Evolutionary conservation across 495 filamentous ascomycete genomes (phyloP), one percentile per base, ranked within the genome.

Genomic region (Aspergillus taichungensis): DNA sequence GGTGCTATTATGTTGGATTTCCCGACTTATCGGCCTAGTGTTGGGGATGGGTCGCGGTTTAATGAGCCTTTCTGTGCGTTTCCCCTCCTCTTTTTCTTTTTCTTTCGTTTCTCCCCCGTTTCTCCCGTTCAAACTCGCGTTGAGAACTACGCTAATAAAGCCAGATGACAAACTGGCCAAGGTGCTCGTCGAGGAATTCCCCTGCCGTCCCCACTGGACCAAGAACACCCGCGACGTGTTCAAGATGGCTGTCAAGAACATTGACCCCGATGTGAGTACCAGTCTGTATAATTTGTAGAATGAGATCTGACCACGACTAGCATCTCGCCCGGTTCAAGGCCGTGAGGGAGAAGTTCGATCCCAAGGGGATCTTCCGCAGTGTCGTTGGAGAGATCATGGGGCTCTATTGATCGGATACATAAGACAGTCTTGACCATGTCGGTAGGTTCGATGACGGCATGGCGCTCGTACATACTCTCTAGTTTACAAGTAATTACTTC

Each of bases 1-100:
- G 47, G 47, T 5, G 47, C 38, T 6, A 50, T 50, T 10, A 50
- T 50, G 47, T 50, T 50, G 36, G 47, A 50, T 38, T 45, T 50
- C 12, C 47, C 47, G 11, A 50, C 30, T 10, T 50, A 34, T 28
- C 43, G 43, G 35, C 47, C 47, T 9, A 30, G 32, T 8, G 14
- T 40, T 10, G 47, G 47, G 1, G 47, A 30, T 31, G 47, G 41
- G 18, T 24, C 18, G 2, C 41, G 42, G 30, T 50, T 41, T 11
- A 50, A 50, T 14, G 47, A 50, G 42, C 35, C 35, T 6, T 50
- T 50, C 24, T 50, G 47, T 50, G 40, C 14, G 47, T 36, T 13
- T 18, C 10, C 18, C 4, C 18, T 24, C 18, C 4, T 24, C 1
- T 24, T 4, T 24, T 24, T 24, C 1, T 24, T 4, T 24, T 24